phyloP scores from a whole-genome alignment of 108 stramenopile genomes.

The Nitzschia sp. region DNA sequence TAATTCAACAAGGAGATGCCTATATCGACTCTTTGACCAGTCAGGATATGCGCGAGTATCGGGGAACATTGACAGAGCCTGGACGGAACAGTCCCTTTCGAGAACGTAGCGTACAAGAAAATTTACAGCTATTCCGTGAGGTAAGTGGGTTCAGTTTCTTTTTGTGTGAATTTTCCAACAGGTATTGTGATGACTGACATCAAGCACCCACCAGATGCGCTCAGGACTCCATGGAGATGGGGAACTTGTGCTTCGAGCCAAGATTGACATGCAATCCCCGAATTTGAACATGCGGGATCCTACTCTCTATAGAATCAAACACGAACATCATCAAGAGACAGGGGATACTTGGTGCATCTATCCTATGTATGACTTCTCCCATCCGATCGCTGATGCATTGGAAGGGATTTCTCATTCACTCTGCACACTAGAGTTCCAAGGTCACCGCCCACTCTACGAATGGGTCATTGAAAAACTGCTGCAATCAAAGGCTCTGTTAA shows the following conservation, averaged over 20 bases:
- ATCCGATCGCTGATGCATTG: slow-evolving; percentile 88
- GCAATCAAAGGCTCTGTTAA: slow-evolving; percentile 56
- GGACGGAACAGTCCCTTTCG: slow-evolving; percentile 84
- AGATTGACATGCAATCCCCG: slow-evolving; percentile 91
- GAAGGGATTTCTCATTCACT: slow-evolving; percentile 89
- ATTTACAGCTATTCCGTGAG: slow-evolving; percentile 69
- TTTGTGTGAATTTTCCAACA: neutral
- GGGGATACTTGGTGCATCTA: slow-evolving; percentile 91
- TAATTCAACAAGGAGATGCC: slow-evolving; percentile 80
- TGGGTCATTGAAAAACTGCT: slow-evolving; percentile 84
- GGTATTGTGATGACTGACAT: neutral
- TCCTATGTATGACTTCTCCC: slow-evolving; percentile 94
- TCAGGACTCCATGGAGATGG: slow-evolving; percentile 68
- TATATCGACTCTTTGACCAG: slow-evolving; percentile 82
- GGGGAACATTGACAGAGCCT: slow-evolving; percentile 81
- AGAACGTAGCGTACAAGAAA: slow-evolving; percentile 65
- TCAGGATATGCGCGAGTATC: slow-evolving; percentile 88
- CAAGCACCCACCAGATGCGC: slow-evolving; percentile 54
- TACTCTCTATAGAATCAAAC: slow-evolving; percentile 88
- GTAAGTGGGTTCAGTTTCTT: slow-evolving; percentile 33
- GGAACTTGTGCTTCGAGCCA: slow-evolving; percentile 78
- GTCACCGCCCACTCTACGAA: slow-evolving; percentile 91
- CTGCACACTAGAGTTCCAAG: slow-evolving; percentile 92
- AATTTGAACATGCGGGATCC: slow-evolving; percentile 94
- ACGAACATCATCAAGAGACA: slow-evolving; percentile 84